These are phyloP conservation scores for Ceriops tagal DNA, from an alignment of 345 rosid species.

Conservation along the genomic window DNA sequence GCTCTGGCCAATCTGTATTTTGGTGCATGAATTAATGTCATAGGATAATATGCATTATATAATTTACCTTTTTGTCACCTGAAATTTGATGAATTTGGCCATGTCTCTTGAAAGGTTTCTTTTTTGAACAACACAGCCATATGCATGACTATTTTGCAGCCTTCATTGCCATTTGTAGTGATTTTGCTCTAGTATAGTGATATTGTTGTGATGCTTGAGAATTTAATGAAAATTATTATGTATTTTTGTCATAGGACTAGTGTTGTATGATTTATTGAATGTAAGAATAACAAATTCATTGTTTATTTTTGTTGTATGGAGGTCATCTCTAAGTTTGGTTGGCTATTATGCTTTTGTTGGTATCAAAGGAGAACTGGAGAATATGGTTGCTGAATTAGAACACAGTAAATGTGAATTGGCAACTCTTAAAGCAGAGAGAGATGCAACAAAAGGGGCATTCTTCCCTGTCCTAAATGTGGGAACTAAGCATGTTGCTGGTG, in stretches of 20 bases:
- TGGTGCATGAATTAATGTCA: not conserved
- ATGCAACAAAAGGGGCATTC: conserved; percentile 69
- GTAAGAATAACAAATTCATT: no score
- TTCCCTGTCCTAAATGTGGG: conserved; percentile 69
- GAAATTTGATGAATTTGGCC: not conserved
- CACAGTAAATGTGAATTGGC: conserved; percentile 62
- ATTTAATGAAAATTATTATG: no score
- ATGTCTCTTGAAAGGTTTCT: not conserved
- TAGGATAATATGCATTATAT: not conserved
- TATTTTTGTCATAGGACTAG: no score
- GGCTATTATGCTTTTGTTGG: conserved; percentile 19
- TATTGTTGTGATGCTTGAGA: no score
- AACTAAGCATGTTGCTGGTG: conserved; percentile 54
- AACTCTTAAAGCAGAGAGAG: conserved; percentile 74
- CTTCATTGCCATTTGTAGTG: no score
- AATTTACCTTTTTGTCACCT: not conserved
- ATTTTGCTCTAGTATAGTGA: no score
- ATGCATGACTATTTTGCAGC: no score
- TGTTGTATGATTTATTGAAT: no score
- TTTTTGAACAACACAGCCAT: no score
- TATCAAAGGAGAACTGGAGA: conserved; percentile 71
- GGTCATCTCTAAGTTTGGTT: not conserved
- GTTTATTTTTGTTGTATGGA: no score
- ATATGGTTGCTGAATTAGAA: conserved; percentile 56
- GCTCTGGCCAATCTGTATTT: no score